Conservation (phyloP, 2,329 filamentous ascomycete species). For the Sporothrix protearum region DNA sequence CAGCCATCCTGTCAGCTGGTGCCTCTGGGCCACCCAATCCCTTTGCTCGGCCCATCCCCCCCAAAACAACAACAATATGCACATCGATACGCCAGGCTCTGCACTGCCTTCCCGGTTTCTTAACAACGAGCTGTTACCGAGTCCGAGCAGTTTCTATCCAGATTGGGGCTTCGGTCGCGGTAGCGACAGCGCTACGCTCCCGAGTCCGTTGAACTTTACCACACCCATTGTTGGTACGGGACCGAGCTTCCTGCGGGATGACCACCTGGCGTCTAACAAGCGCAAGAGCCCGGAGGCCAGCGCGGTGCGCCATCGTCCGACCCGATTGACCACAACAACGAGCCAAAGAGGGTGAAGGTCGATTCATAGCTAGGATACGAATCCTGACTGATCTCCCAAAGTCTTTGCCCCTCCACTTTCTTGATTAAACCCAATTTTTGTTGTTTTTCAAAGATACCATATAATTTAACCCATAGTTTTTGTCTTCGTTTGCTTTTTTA, state of each 20-base stretch:
- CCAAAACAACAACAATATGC: conserved; percentile 47
- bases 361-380: conserved; percentile 38
- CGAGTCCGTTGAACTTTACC: conserved; percentile 87
- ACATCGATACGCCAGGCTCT: conserved; percentile 81
- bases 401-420: neutral
- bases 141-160: conserved; percentile 86
- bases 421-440: neutral
- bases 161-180: conserved; percentile 75
- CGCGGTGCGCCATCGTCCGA: conserved; percentile 41
- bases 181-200: conserved; percentile 76
- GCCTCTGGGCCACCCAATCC: conserved; percentile 92
- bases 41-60: conserved; percentile 82
- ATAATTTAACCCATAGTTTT: neutral
- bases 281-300: conserved; percentile 55
- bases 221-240: conserved; percentile 67
- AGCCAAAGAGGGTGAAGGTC: conserved; percentile 53
- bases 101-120: conserved; percentile 90
- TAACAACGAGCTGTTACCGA: conserved; percentile 80
- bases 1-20: conserved; percentile 81
- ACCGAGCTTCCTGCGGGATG: conserved; percentile 61
- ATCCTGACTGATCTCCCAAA: neutral
- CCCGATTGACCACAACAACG: conserved; percentile 42
- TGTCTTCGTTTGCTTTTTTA: neutral
- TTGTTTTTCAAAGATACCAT: conserved; percentile 18
- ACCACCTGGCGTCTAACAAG: conserved; percentile 43